Percentiles rank a stretch among this genome's conserved stretches.
phyloP scores from a whole-genome alignment of 306 rosid genomes.

The Ceratonia siliqua region DNA sequence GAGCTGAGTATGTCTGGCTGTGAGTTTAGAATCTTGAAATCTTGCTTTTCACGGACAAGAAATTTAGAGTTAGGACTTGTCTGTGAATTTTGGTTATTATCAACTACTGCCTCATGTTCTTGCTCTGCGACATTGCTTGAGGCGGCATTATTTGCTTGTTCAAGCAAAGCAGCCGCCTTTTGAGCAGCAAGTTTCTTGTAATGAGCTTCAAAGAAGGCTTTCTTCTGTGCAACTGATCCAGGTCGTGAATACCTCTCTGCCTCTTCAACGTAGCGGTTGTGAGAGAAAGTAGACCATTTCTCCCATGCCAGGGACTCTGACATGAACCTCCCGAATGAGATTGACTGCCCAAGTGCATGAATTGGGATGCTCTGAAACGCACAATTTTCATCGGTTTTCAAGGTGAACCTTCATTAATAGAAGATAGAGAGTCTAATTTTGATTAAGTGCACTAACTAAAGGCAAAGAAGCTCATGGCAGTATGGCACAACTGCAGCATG shows the following conservation, averaged over 20 bases:
- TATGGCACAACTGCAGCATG: neutral
- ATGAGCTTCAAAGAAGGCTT: conserved; percentile 98
- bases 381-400: conserved; percentile 23
- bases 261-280: conserved; percentile 90
- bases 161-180: conserved; percentile 73
- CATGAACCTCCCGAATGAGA: conserved; percentile 58
- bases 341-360: conserved; percentile 84
- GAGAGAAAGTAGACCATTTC: conserved; percentile 83
- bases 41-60: conserved; percentile 36
- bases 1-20: neutral
- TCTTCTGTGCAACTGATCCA: conserved; percentile 96
- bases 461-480: neutral
- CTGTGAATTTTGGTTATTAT: conserved; percentile 1
- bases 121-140: conserved; percentile 33
- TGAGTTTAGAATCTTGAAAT: conserved; percentile 10
- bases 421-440: neutral
- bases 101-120: conserved; percentile 13
- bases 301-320: conserved; percentile 69
- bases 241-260: conserved; percentile 80
- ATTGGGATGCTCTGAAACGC: conserved; percentile 61
- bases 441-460: neutral
- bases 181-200: conserved; percentile 91
- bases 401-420: conserved; percentile 15
- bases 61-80: conserved; percentile 30
- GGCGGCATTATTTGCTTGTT: conserved; percentile 52